These are phyloP conservation scores for Graphiopsis chlorocephala DNA, from an alignment of 2,329 filamentous ascomycete species.

Conservation along the genomic window DNA sequence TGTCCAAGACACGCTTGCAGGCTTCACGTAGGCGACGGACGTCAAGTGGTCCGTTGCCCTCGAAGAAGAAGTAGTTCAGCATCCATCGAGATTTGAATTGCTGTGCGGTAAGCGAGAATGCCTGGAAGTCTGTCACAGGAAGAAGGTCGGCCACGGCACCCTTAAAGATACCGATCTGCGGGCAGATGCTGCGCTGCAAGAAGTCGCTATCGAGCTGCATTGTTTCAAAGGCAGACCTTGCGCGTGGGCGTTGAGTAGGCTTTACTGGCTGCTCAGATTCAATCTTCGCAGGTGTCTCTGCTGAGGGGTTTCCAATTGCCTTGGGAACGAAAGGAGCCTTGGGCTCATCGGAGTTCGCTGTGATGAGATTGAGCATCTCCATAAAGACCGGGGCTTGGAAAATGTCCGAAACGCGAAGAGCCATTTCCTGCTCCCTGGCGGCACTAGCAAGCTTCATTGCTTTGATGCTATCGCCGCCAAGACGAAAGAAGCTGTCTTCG, in stretches of 20 bases:
- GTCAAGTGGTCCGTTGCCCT: slow-evolving; percentile 23
- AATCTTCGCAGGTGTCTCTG: neutral
- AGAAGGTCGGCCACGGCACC: slow-evolving; percentile 17
- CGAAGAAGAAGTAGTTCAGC: slow-evolving; percentile 26
- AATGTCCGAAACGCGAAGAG: slow-evolving; percentile 42
- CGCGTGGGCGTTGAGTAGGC: neutral
- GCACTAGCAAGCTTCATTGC: slow-evolving; percentile 46
- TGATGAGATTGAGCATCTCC: slow-evolving; percentile 14
- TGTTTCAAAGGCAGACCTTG: slow-evolving; percentile 6
- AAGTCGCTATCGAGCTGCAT: slow-evolving; percentile 13
- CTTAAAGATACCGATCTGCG: slow-evolving; percentile 31
- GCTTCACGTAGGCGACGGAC: slow-evolving; percentile 22
- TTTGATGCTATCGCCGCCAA: slow-evolving; percentile 45
- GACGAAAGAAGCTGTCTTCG: slow-evolving; percentile 42
- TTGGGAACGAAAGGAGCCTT: neutral
- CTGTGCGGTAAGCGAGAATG: slow-evolving; percentile 17
- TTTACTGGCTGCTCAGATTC: neutral
- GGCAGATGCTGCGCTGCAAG: slow-evolving; percentile 12
- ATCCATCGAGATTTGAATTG: slow-evolving; percentile 14
- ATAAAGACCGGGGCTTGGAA: slow-evolving; percentile 32
- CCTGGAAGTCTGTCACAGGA: slow-evolving; percentile 28
- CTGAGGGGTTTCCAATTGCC: neutral
- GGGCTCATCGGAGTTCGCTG: slow-evolving; percentile 1
- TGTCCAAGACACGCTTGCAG: slow-evolving; percentile 20
- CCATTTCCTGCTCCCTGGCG: slow-evolving; percentile 36